These are phyloP conservation scores for Mortierella sp. DNA, from an alignment of 371 early-diverging fungal species.

Conservation along the genomic window DNA sequence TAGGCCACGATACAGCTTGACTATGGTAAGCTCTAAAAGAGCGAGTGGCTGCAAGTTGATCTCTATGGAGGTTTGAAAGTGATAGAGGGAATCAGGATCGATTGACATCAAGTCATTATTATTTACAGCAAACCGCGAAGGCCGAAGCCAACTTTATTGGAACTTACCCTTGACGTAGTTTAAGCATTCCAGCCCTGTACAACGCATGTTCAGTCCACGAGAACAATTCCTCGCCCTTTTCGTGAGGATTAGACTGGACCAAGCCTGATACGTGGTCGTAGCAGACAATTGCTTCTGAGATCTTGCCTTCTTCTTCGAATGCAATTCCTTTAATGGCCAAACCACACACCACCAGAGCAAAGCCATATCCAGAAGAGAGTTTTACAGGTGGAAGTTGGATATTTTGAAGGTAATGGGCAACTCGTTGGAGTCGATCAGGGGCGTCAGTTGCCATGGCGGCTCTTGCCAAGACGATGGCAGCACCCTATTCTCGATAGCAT, in stretches of 20 bases:
- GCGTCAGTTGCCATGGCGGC: conserved; percentile 48
- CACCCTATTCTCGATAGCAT: conserved; percentile 25
- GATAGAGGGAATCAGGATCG: not conserved
- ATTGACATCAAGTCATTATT: not conserved
- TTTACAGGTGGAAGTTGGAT: conserved; percentile 52
- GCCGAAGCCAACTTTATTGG: not conserved
- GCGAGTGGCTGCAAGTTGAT: conserved; percentile 54
- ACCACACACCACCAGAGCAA: conserved; percentile 65
- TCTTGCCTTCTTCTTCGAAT: conserved; percentile 65
- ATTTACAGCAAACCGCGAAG: not conserved
- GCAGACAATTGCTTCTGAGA: conserved; percentile 60
- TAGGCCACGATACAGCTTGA: conserved; percentile 59
- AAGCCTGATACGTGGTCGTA: conserved; percentile 65
- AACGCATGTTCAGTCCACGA: conserved; percentile 81
- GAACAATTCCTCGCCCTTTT: conserved; percentile 62
- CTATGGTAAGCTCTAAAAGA: conserved; percentile 69
- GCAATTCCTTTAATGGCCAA: conserved; percentile 69
- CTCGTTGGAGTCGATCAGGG: conserved; percentile 46
- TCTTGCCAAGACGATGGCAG: conserved; percentile 47
- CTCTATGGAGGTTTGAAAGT: conserved; percentile 6
- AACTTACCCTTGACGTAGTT: conserved; percentile 65
- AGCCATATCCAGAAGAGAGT: conserved; percentile 62
- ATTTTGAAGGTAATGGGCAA: conserved; percentile 46
- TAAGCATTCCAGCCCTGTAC: conserved; percentile 72
- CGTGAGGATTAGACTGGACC: conserved; percentile 55